Evolutionary conservation across 805 yeast genomes (phyloP).

Genomic region (Brettanomyces custersianus): DNA sequence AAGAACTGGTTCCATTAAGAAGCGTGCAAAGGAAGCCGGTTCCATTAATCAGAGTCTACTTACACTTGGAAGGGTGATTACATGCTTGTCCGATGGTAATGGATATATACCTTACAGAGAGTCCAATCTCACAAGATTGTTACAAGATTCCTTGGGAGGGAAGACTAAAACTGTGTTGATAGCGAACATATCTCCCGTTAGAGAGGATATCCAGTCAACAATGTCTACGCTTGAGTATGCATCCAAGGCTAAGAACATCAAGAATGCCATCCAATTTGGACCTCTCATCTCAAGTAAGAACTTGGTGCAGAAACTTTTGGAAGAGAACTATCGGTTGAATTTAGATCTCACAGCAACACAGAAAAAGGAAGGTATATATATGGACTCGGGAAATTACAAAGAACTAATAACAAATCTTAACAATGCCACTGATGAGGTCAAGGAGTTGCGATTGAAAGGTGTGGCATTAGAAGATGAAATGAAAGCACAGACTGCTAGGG

Average conservation of each 20-base stretch:
- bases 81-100: constrained; percentile 51
- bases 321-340: constrained; percentile 35
- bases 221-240: constrained; percentile 48
- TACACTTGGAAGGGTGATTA: constrained; percentile 84
- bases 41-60: constrained; percentile 82
- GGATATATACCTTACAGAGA: constrained; percentile 73
- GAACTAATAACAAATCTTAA: constrained; percentile 40
- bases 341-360: constrained; percentile 54
- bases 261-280: constrained; percentile 42
- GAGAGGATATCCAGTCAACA: constrained; percentile 39
- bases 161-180: constrained; percentile 82
- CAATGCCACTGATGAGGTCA: constrained; percentile 39
- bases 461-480: constrained; percentile 32
- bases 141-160: constrained; percentile 79
- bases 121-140: constrained; percentile 63
- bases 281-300: constrained; percentile 33
- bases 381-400: constrained; percentile 53
- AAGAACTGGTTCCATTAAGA: constrained; percentile 79
- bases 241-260: constrained; percentile 44
- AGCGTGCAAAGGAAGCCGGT: constrained; percentile 90
- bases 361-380: constrained; percentile 53
- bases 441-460: constrained; percentile 35
- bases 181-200: constrained; percentile 74
- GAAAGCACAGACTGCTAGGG: constrained; percentile 11
- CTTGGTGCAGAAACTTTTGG: constrained; percentile 35